A percentile compares a stretch with the other conserved stretches of the same genome.
phyloP scores from a whole-genome alignment of 2,329 filamentous ascomycete genomes.

The Rhinocladiella mackenziei region DNA sequence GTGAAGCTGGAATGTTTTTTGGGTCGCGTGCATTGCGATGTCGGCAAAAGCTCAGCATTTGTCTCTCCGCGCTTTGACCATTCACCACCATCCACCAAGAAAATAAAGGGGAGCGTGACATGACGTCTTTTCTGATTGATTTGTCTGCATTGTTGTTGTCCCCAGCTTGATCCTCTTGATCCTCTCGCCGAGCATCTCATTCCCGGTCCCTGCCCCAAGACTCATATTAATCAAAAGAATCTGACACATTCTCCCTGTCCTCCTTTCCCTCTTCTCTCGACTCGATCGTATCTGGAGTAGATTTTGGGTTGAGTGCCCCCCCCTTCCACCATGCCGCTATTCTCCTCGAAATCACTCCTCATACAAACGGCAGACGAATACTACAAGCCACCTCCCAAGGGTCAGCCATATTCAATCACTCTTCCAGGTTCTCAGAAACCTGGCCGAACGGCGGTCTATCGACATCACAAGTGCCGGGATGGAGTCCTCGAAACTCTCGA shows the following conservation, averaged over 20 bases:
- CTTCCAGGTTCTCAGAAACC: slow-evolving; percentile 70
- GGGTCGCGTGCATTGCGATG: too few species aligned
- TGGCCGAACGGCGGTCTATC: slow-evolving; percentile 71
- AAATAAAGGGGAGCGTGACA: too few species aligned
- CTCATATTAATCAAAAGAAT: too few species aligned
- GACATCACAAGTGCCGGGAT: slow-evolving; percentile 74
- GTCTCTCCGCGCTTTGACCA: too few species aligned
- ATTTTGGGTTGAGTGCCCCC: not conserved
- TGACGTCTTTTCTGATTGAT: too few species aligned
- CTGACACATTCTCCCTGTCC: not conserved
- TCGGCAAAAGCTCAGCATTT: too few species aligned
- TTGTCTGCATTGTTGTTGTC: too few species aligned
- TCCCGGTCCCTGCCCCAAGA: too few species aligned
- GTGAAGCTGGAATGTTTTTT: too few species aligned
- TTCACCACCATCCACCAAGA: too few species aligned
- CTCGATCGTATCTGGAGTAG: not conserved
- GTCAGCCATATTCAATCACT: slow-evolving; percentile 72
- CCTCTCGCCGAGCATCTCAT: too few species aligned
- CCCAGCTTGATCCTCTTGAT: too few species aligned
- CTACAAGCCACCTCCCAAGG: slow-evolving; percentile 62
- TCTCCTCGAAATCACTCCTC: slow-evolving; percentile 35
- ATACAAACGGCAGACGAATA: slow-evolving; percentile 49
- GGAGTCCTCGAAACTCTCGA: slow-evolving; percentile 68
- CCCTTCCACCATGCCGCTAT: slow-evolving; percentile 36
- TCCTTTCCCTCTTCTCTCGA: not conserved